Percentiles rank a stretch among this genome's conserved stretches.
These are phyloP conservation scores for Geotrichum phurueaensis DNA, from an alignment of 1,139 yeast genomes.

Conservation along the genomic window DNA sequence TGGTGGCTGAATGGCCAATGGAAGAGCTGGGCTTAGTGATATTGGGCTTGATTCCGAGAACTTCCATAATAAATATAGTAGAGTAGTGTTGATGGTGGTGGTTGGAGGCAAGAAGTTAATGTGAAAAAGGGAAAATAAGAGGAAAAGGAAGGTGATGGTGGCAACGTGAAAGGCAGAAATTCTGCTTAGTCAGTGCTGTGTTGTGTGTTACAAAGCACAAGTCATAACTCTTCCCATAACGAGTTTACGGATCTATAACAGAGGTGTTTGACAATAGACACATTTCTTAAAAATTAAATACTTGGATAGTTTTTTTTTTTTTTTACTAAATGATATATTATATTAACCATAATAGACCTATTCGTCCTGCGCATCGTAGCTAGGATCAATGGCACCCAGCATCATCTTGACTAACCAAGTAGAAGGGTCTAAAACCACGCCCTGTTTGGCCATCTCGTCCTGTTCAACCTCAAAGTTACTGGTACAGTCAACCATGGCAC, in stretches of 20 bases:
- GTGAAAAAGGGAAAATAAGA: not conserved
- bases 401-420: slow-evolving; percentile 34
- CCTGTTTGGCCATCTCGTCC: slow-evolving; percentile 33
- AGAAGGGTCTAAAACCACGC: slow-evolving; percentile 33
- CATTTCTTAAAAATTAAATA: too few relatives aligned
- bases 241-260: too few relatives aligned
- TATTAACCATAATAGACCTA: not conserved
- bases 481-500: slow-evolving; percentile 34
- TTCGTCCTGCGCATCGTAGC: slow-evolving; percentile 33
- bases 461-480: slow-evolving; percentile 34
- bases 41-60: slow-evolving; percentile 47
- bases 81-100: not conserved
- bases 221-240: not conserved
- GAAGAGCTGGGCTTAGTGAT: slow-evolving; percentile 17
- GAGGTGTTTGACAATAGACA: not conserved
- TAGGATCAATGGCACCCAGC: slow-evolving; percentile 32
- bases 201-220: not conserved
- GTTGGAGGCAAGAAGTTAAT: not conserved
- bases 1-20: not conserved
- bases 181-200: not conserved
- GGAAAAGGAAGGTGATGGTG: not conserved
- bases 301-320: not conserved
- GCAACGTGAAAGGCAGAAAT: not conserved
- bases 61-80: slow-evolving; percentile 43
- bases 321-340: not conserved